Conservation (phyloP, 768 basidiomycete genomes). For the Amanita rubescens region DNA sequence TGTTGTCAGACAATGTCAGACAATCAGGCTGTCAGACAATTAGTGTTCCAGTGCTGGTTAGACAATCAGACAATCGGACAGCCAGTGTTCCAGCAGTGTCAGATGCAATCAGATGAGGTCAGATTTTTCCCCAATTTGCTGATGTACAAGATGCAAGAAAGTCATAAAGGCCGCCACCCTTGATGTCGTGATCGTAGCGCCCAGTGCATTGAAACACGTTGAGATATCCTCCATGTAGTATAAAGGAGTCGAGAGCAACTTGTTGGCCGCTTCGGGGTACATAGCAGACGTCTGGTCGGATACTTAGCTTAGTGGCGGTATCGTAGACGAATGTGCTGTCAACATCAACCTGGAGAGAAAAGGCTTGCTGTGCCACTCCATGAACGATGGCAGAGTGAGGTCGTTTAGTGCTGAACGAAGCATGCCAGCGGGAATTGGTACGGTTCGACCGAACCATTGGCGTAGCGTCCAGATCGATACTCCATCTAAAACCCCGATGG, state of each 20-base stretch:
- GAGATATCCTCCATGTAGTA: neutral
- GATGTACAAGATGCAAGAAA: slow-evolving; percentile 9
- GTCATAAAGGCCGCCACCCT: slow-evolving; percentile 5
- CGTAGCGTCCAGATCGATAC: neutral
- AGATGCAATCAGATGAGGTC: too few species aligned
- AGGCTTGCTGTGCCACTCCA: neutral
- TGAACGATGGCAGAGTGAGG: neutral
- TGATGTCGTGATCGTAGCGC: slow-evolving; percentile 5
- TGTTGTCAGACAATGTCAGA: too few species aligned
- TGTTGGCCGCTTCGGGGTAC: slow-evolving; percentile 1
- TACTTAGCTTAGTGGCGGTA: neutral
- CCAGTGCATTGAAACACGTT: neutral
- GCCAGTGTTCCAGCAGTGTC: too few species aligned
- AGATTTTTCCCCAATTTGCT: too few species aligned
- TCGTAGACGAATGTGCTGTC: neutral
- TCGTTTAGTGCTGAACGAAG: neutral
- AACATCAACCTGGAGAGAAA: neutral
- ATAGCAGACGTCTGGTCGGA: neutral
- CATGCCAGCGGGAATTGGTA: neutral
- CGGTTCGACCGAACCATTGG: neutral
- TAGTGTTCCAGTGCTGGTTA: too few species aligned
- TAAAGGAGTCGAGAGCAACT: slow-evolving; percentile 1
- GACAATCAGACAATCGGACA: too few species aligned
- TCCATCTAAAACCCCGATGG: neutral
- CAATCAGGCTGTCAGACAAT: too few species aligned